Base-by-base conservation (phyloP, 768 basidiomycete species). In the Mycena kentingensis region DNA sequence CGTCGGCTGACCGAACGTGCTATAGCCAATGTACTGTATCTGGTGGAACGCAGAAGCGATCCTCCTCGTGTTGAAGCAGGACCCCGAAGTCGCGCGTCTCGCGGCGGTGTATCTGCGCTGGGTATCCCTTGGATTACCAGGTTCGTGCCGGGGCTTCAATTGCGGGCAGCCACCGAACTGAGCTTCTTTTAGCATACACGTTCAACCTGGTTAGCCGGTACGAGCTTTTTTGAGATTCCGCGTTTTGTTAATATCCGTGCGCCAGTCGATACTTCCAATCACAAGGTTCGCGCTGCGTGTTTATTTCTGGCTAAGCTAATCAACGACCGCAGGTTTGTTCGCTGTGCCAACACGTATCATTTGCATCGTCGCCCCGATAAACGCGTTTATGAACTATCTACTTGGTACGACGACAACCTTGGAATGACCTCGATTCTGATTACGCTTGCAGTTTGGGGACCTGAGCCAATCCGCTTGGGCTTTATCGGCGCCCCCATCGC, bases 401-500 rank as follows among this genome's bases (percentile, higher is more conserved):
- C 82, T 98, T n/a, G 93, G 88, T 88, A n/a, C n/a, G n/a, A n/a
- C n/a, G n/a, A n/a, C n/a, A n/a, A n/a, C 18, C 28, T 12, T 25
- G 31, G n/a, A n/a, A 16, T 19, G n/a, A 38, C 26, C 34, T 34
- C n/a, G n/a, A 1, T 31, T n/a, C n/a, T n/a, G n/a, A n/a, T n/a
- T n/a, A n/a, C n/a, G n/a, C n/a, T n/a, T 38, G 24, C 46, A 78
- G 90, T 94, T 0, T 93, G 91, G 92, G 93, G 93, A 1, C 93
- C 93, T 0, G 73, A 80, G 29, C 73, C 82, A 4, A 72, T 97
- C 50, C 77, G 88, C 13, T 74, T 98, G 2, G 95, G 95, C 1
- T 99, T 91, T 69, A 83, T 90, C 46, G 96, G 96, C 13, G 96
- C 94, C 3, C 96, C 96, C 0, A 76, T 98, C 18, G 89, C 95